Evolutionary conservation across 768 basidiomycete species (phyloP).

Genomic region (Neoboletus subvelutipes): DNA sequence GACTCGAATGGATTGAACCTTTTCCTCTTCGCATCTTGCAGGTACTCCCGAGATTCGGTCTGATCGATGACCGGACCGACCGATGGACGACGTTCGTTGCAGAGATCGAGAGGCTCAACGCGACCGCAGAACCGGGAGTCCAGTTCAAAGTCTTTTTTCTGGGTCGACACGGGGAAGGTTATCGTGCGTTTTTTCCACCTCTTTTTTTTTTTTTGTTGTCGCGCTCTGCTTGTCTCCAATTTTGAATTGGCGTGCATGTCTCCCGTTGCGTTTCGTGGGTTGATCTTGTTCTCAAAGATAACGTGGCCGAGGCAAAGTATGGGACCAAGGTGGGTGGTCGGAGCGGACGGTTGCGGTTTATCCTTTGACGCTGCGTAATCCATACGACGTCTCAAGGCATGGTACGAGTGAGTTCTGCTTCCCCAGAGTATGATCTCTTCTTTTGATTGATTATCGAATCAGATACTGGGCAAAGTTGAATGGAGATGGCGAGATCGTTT

Average conservation of each 20-base stretch:
- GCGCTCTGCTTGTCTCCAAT: too few species aligned
- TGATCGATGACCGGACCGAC: conserved; percentile 43
- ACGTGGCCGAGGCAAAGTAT: conserved; percentile 66
- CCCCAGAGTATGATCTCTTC: background rate
- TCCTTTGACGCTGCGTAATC: conserved; percentile 1
- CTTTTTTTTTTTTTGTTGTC: background rate
- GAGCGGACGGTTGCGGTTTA: background rate
- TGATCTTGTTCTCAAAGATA: conserved; percentile 44
- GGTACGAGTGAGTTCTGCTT: conserved; percentile 53
- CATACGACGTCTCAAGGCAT: conserved; percentile 36
- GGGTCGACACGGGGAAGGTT: conserved; percentile 69
- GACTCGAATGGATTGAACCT: background rate
- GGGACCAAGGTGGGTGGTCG: conserved; percentile 42
- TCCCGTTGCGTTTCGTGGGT: background rate
- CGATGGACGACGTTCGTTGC: conserved; percentile 48
- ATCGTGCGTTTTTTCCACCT: conserved; percentile 13
- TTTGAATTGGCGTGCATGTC: background rate
- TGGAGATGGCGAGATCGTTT: conserved; percentile 62
- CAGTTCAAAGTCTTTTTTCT: conserved; percentile 59
- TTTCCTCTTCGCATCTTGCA: background rate
- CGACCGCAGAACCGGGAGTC: conserved; percentile 9
- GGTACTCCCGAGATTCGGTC: conserved; percentile 23
- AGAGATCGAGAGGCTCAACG: conserved; percentile 41
- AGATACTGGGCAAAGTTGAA: conserved; percentile 65
- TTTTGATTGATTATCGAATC: background rate